Evolutionary conservation across 2,329 filamentous ascomycete species (phyloP).

Genomic region (Canariomyces notabilis): DNA sequence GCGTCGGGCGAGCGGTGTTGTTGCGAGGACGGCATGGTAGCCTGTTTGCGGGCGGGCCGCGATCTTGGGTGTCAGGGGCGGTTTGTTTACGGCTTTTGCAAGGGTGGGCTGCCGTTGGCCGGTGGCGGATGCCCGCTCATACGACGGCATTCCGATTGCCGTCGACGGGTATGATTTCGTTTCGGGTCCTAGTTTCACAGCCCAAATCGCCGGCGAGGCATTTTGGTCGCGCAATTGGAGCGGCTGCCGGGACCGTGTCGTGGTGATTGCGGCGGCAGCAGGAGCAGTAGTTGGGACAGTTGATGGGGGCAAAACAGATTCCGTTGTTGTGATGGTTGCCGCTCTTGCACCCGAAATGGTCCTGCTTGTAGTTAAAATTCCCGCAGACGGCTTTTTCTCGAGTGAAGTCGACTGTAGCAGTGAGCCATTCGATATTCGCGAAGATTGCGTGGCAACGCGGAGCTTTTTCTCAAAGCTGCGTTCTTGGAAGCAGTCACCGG

Average conservation of each 20-base stretch:
- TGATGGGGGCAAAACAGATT: conserved; percentile 8
- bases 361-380: conserved; percentile 25
- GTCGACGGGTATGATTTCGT: conserved; percentile 15
- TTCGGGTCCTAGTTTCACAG: conserved; percentile 27
- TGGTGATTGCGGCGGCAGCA: conserved; percentile 15
- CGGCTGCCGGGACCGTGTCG: conserved; percentile 18
- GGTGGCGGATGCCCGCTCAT: conserved; percentile 33
- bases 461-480: conserved; percentile 2
- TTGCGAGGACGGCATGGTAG: conserved; percentile 33
- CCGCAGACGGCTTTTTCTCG: conserved; percentile 22
- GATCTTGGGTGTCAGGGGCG: conserved; percentile 53
- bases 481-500: too few species aligned
- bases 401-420: conserved; percentile 1
- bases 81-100: conserved; percentile 46
- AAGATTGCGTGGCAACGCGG: conserved; percentile 7
- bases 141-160: conserved; percentile 32
- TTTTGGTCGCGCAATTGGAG: conserved; percentile 35
- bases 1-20: conserved; percentile 40
- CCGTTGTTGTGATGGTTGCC: conserved; percentile 23
- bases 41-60: conserved; percentile 32
- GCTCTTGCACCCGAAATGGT: conserved; percentile 19
- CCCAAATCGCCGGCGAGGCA: conserved; percentile 30
- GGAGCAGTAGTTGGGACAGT: background rate
- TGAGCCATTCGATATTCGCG: background rate
- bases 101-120: conserved; percentile 59